Conservation (phyloP, 2,329 filamentous ascomycete species). For the Lachnellula cervina region DNA sequence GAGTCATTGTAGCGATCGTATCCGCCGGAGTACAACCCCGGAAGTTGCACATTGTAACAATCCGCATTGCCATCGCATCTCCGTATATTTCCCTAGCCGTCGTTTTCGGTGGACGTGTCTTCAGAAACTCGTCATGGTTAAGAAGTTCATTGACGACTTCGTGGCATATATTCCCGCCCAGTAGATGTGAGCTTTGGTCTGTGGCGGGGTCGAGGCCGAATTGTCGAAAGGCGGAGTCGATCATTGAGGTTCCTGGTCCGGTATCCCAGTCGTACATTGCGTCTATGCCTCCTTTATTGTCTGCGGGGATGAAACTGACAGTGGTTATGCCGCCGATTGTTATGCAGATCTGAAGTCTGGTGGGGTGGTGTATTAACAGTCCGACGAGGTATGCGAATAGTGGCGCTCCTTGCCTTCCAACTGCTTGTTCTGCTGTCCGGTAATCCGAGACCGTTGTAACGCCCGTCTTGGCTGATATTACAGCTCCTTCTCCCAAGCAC, state of each 20-base stretch:
- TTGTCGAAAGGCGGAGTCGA: slow-evolving; percentile 28
- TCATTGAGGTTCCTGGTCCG: slow-evolving; percentile 30
- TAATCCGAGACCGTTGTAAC: slow-evolving; percentile 32
- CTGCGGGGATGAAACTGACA: slow-evolving; percentile 29
- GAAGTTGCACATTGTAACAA: slow-evolving; percentile 26
- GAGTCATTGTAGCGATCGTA: slow-evolving; percentile 29
- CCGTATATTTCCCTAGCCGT: slow-evolving; percentile 31
- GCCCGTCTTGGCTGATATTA: slow-evolving; percentile 32
- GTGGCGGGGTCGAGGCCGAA: slow-evolving; percentile 28
- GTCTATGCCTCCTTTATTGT: slow-evolving; percentile 30
- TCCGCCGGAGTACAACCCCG: slow-evolving; percentile 26
- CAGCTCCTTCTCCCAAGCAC: slow-evolving; percentile 31
- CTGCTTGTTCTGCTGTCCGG: slow-evolving; percentile 31
- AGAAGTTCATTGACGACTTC: slow-evolving; percentile 30
- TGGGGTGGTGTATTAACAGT: slow-evolving; percentile 30
- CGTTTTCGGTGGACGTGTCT: slow-evolving; percentile 29
- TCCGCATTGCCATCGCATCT: slow-evolving; percentile 27
- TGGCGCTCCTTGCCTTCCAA: slow-evolving; percentile 31
- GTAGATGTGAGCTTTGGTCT: slow-evolving; percentile 21
- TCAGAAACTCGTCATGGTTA: slow-evolving; percentile 24
- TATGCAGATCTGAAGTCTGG: slow-evolving; percentile 29
- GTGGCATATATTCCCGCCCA: slow-evolving; percentile 28
- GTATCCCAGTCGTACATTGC: slow-evolving; percentile 34
- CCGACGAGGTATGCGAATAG: slow-evolving; percentile 30
- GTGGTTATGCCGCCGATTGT: slow-evolving; percentile 31